Percentiles rank a stretch among this genome's conserved stretches.
Conservation (phyloP, 495 filamentous ascomycete species). For the Aspergillus incahuasiensis region DNA sequence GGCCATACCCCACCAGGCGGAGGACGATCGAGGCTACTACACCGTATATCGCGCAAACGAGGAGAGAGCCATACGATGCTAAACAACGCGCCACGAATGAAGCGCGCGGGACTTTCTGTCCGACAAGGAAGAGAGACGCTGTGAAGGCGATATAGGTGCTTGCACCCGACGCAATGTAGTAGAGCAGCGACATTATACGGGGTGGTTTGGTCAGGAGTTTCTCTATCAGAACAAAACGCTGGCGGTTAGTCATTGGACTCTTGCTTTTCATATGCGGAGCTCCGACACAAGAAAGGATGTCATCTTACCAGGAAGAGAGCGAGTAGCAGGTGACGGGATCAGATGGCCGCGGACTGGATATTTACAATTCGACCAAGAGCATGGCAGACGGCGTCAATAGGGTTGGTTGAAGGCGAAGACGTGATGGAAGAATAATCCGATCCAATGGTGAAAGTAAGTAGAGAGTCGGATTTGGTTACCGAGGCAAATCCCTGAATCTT, state of each 20-base stretch:
- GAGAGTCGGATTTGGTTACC: background rate
- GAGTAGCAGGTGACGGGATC: slow-evolving; percentile 14
- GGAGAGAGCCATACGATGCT: slow-evolving; percentile 63
- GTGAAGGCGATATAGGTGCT: slow-evolving; percentile 52
- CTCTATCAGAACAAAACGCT: background rate
- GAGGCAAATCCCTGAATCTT: background rate
- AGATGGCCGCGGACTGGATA: slow-evolving; percentile 15
- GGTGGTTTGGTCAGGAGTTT: background rate
- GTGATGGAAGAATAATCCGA: slow-evolving; percentile 9
- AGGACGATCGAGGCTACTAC: slow-evolving; percentile 68
- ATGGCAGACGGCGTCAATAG: background rate
- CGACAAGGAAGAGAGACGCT: slow-evolving; percentile 54
- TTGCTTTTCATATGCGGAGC: background rate
- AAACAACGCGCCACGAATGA: slow-evolving; percentile 70
- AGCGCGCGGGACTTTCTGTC: slow-evolving; percentile 48
- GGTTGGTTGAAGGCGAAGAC: background rate
- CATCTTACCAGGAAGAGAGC: slow-evolving; percentile 1
- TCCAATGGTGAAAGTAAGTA: background rate
- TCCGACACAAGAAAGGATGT: background rate
- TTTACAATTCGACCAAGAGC: slow-evolving; percentile 6
- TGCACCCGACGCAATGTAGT: slow-evolving; percentile 48
- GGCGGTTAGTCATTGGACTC: background rate
- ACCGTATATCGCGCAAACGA: slow-evolving; percentile 67
- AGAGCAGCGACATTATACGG: slow-evolving; percentile 37
- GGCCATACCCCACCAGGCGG: slow-evolving; percentile 63